Conservation (phyloP, 164 flowering plant genomes). For the Echeveria elegans region DNA sequence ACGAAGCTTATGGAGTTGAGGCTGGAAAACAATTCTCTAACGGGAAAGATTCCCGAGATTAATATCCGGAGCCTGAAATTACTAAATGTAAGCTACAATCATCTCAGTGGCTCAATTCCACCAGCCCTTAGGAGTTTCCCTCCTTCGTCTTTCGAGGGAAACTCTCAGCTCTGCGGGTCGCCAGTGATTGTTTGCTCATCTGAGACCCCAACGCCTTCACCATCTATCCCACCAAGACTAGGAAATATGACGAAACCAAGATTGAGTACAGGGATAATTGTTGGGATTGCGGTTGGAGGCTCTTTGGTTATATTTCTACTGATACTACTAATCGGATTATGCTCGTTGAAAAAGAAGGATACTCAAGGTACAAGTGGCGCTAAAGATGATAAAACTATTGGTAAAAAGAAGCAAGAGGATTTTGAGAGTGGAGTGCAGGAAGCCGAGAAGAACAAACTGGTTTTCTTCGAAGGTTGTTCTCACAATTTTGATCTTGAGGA, state of each 20-base stretch:
- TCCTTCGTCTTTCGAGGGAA: not conserved
- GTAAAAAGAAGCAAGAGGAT: slow-evolving; percentile 37
- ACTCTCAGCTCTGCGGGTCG: slow-evolving; percentile 7
- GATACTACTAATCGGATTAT: slow-evolving; percentile 18
- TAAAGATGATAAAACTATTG: slow-evolving; percentile 24
- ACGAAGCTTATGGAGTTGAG: not conserved
- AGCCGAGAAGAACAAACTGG: slow-evolving; percentile 55
- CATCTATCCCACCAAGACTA: not conserved
- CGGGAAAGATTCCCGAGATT: slow-evolving; percentile 2
- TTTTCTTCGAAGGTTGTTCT: slow-evolving; percentile 52
- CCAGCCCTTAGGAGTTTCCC: not conserved
- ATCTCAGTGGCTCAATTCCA: slow-evolving; percentile 3
- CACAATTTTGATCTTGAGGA: slow-evolving; percentile 63
- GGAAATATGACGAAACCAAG: not conserved
- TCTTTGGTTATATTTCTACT: not conserved
- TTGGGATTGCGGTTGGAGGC: slow-evolving; percentile 5
- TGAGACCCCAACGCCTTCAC: not conserved
- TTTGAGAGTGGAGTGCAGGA: slow-evolving; percentile 68
- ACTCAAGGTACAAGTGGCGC: slow-evolving; percentile 12
- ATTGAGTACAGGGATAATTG: not conserved
- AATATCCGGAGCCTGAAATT: not conserved
- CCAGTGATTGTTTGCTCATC: slow-evolving; percentile 1
- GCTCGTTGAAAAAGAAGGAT: slow-evolving; percentile 30
- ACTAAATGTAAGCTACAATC: slow-evolving; percentile 6
- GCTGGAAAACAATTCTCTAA: not conserved